Percentiles rank a stretch among this genome's conserved stretches.
These are phyloP conservation scores for Diaporthe caulivora DNA, from an alignment of 2,329 filamentous ascomycete species.

Conservation along the genomic window DNA sequence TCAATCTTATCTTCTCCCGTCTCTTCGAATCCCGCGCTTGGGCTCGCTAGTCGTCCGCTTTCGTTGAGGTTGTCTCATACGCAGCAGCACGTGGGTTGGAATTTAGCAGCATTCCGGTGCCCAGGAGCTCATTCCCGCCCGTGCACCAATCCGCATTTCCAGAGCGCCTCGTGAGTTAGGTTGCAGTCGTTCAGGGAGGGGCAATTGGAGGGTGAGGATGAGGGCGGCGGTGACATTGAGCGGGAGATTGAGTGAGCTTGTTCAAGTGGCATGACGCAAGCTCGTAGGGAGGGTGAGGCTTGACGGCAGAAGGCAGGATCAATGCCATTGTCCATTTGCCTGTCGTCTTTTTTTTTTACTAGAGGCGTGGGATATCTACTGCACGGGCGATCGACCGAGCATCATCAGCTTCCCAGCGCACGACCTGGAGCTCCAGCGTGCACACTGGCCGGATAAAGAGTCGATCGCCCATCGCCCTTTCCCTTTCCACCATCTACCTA, in stretches of 20 bases:
- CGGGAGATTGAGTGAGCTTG: neutral
- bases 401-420: conserved; percentile 17
- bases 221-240: neutral
- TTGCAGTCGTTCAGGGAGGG: neutral
- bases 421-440: neutral
- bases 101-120: conserved; percentile 18
- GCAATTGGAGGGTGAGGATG: neutral
- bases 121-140: conserved; percentile 9
- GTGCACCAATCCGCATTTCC: neutral
- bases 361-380: neutral
- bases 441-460: neutral
- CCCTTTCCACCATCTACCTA: neutral
- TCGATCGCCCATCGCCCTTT: neutral
- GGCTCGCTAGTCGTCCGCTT: conserved; percentile 21
- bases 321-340: neutral
- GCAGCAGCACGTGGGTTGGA: conserved; percentile 19
- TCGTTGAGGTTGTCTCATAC: conserved; percentile 4
- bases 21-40: neutral
- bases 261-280: neutral
- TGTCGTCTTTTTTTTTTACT: neutral
- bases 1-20: conserved; percentile 2
- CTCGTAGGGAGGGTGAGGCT: neutral
- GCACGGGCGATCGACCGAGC: neutral
- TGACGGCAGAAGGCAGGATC: neutral
- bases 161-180: neutral